phyloP scores from a whole-genome alignment of 106 monocot genomes.

The Dendrobium huoshanense region DNA sequence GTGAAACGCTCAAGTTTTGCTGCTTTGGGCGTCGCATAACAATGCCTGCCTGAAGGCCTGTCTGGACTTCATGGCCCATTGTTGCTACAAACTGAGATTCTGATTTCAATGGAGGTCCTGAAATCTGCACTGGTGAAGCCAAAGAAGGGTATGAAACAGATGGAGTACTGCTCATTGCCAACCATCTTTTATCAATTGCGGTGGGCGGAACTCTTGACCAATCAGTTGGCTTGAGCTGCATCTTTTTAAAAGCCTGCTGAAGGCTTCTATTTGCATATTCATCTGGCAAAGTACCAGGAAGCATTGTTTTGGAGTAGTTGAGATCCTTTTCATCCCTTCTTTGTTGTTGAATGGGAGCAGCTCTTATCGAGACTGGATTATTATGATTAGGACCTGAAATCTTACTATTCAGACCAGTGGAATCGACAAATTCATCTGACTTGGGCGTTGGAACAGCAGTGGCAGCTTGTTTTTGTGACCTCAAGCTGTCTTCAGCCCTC shows the following conservation, averaged over 20 bases:
- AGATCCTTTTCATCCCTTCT: slow-evolving; percentile 53
- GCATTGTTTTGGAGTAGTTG: slow-evolving; percentile 3
- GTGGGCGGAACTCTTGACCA: not conserved
- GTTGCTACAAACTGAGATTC: slow-evolving; percentile 16
- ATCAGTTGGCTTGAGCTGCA: slow-evolving; percentile 8
- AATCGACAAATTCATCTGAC: slow-evolving; percentile 19
- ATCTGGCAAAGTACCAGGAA: not conserved
- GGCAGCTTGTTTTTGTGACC: slow-evolving; percentile 47
- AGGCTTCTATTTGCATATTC: not conserved
- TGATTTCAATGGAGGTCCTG: slow-evolving; percentile 15
- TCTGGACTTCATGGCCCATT: slow-evolving; percentile 27
- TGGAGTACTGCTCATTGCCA: not conserved
- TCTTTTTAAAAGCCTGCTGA: not conserved
- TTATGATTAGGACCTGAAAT: not conserved
- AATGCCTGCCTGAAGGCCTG: slow-evolving; percentile 9
- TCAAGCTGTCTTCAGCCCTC: slow-evolving; percentile 52
- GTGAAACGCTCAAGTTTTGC: slow-evolving; percentile 27
- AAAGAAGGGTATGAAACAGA: slow-evolving; percentile 7
- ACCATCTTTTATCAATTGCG: not conserved
- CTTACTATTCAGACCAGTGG: not conserved
- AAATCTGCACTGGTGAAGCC: slow-evolving; percentile 30
- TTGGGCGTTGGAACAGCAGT: slow-evolving; percentile 9
- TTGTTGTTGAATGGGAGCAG: slow-evolving; percentile 23
- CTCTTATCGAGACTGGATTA: not conserved
- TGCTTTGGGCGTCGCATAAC: slow-evolving; percentile 77